Evolutionary conservation across 1,284 basidiomycete genomes (phyloP).

Genomic region (Sphaerobolus stellatus): DNA sequence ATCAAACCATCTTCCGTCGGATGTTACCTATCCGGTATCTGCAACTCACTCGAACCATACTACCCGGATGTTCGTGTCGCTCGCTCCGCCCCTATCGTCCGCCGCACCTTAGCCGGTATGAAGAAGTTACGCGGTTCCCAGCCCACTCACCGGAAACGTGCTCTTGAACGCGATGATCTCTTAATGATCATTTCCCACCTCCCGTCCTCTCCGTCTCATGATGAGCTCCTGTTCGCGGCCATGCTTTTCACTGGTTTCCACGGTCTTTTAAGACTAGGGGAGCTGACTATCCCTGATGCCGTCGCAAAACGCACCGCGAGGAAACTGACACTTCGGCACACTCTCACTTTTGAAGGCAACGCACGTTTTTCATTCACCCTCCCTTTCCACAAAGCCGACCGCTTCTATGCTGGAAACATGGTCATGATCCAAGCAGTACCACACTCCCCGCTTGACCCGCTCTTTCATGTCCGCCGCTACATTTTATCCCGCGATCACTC

Average conservation of each 20-base stretch:
- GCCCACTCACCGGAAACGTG: constrained; percentile 10
- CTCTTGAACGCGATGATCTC: constrained; percentile 19
- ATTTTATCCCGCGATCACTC: constrained; percentile 22
- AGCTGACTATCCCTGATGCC: constrained; percentile 25
- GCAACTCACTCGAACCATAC: constrained; percentile 21
- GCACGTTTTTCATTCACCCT: constrained; percentile 23
- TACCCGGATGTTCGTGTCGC: constrained; percentile 21
- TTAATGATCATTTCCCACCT: neutral
- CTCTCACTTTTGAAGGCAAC: constrained; percentile 8
- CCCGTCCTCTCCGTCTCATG: neutral
- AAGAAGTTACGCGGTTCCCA: constrained; percentile 10
- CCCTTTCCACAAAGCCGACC: constrained; percentile 33
- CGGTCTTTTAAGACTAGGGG: constrained; percentile 30
- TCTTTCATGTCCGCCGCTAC: constrained; percentile 19
- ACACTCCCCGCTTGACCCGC: constrained; percentile 11
- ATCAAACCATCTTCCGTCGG: constrained; percentile 23
- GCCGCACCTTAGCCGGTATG: constrained; percentile 22
- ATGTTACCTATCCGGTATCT: constrained; percentile 31
- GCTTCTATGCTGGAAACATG: constrained; percentile 27
- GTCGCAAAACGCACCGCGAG: constrained; percentile 10
- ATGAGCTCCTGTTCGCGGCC: constrained; percentile 27
- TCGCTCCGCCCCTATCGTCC: constrained; percentile 18
- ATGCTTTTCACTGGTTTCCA: constrained; percentile 23
- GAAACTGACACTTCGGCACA: constrained; percentile 14
- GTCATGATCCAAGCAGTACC: constrained; percentile 18